Conservation (phyloP, 2,329 filamentous ascomycete species). For the Aspergillus uvarum region DNA sequence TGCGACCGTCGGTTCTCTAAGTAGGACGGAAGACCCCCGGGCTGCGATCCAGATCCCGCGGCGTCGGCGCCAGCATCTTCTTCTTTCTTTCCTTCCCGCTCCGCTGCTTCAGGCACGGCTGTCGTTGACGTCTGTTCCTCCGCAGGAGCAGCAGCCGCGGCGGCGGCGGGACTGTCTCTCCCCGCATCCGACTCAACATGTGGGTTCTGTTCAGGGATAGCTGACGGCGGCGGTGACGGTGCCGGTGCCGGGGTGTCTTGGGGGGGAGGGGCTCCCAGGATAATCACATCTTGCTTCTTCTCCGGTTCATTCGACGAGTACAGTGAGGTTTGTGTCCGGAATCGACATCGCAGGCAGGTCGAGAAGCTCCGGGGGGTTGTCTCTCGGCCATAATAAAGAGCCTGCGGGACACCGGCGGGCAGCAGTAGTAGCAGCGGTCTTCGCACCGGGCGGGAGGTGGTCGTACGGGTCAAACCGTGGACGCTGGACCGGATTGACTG, state of each 20-base stretch:
- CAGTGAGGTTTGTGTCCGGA: constrained; percentile 31
- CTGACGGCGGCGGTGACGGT: constrained; percentile 23
- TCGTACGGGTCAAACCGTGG: constrained; percentile 22
- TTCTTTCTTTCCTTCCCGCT: constrained; percentile 11
- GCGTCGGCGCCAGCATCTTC: neutral
- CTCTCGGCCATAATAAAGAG: constrained; percentile 22
- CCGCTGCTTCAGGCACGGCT: neutral
- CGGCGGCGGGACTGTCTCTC: constrained; percentile 13
- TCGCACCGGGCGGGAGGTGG: constrained; percentile 18
- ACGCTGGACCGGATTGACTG: constrained; percentile 37
- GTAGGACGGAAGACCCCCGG: constrained; percentile 35
- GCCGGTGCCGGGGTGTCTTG: neutral
- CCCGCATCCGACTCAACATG: constrained; percentile 24
- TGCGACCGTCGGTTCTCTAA: constrained; percentile 53
- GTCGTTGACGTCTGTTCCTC: constrained; percentile 9
- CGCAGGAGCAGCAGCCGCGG: constrained; percentile 15
- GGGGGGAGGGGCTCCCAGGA: neutral
- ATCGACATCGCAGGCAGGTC: constrained; percentile 46
- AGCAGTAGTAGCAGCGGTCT: constrained; percentile 26
- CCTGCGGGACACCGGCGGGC: constrained; percentile 20
- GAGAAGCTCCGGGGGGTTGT: constrained; percentile 33
- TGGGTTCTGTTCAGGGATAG: constrained; percentile 17
- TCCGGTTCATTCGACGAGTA: constrained; percentile 26
- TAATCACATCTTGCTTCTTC: constrained; percentile 1
- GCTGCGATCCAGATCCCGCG: neutral